Percentiles rank a stretch among this genome's conserved stretches.
Evolutionary conservation across 208 protist genomes (phyloP).

Genomic region (Herpetomonas muscarum): DNA sequence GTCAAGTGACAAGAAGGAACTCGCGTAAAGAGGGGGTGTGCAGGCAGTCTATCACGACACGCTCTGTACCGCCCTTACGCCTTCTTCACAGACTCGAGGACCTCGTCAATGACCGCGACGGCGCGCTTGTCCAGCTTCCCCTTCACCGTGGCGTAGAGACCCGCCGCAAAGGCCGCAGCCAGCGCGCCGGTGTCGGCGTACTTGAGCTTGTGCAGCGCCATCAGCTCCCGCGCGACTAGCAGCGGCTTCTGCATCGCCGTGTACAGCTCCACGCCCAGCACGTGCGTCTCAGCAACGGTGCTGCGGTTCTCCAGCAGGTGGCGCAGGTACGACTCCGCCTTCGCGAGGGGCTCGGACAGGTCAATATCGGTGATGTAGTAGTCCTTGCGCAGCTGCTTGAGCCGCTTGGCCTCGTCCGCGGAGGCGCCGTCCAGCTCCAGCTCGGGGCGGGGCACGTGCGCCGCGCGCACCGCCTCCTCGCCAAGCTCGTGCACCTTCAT

Average conservation of each 20-base stretch:
- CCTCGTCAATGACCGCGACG: constrained; percentile 48
- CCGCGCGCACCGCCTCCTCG: constrained; percentile 60
- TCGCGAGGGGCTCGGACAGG: constrained; percentile 60
- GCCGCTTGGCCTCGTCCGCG: constrained; percentile 62
- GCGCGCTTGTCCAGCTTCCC: constrained; percentile 41
- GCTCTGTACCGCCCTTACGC: background rate
- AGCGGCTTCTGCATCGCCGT: constrained; percentile 49
- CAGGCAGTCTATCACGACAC: background rate
- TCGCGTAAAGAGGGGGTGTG: too few relatives aligned
- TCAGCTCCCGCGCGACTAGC: constrained; percentile 55
- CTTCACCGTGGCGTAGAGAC: constrained; percentile 19
- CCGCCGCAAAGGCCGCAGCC: constrained; percentile 32
- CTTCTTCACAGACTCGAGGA: constrained; percentile 22
- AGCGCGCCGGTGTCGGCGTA: constrained; percentile 24
- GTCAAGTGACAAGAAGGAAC: too few relatives aligned
- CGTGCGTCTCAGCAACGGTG: constrained; percentile 39
- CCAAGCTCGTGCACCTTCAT: constrained; percentile 68
- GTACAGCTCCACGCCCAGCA: constrained; percentile 70
- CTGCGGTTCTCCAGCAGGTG: constrained; percentile 49
- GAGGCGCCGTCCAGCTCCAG: constrained; percentile 25
- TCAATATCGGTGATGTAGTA: constrained; percentile 65
- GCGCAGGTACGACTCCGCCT: constrained; percentile 71
- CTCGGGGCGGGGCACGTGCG: constrained; percentile 62
- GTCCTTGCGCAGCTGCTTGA: constrained; percentile 46
- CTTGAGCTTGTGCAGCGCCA: constrained; percentile 37